A percentile compares a stretch with the other conserved stretches of the same genome.
Evolutionary conservation across 345 rosid species (phyloP).

Genomic region (Chamaenerion angustifolium): DNA sequence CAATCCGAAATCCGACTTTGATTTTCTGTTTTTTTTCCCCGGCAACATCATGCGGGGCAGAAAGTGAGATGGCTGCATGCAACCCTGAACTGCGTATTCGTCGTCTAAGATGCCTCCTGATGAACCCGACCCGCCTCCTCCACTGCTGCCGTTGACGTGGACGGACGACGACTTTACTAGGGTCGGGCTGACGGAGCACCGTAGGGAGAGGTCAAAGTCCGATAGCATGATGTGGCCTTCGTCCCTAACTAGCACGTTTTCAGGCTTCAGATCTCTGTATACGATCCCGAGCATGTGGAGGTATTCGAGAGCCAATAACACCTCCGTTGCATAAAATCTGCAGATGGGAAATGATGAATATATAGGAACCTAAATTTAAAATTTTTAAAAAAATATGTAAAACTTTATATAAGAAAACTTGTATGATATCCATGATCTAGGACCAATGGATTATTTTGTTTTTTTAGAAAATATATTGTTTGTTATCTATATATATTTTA

Average conservation of each 20-base stretch:
- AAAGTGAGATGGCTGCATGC: constrained; percentile 61
- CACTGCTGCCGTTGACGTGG: constrained; percentile 14
- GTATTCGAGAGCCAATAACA: constrained; percentile 76
- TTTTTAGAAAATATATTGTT: too few species aligned
- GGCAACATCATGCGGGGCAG: constrained; percentile 64
- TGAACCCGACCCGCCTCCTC: constrained; percentile 9
- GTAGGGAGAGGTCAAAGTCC: constrained; percentile 76
- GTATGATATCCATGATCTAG: too few species aligned
- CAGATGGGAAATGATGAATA: background rate
- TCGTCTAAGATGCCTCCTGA: constrained; percentile 43
- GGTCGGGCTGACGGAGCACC: constrained; percentile 79
- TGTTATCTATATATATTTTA: too few species aligned
- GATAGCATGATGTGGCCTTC: constrained; percentile 93
- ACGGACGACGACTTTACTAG: constrained; percentile 76
- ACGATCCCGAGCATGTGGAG: constrained; percentile 93
- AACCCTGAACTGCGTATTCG: constrained; percentile 43
- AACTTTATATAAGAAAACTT: too few species aligned
- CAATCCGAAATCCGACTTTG: constrained; percentile 71
- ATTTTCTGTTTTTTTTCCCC: constrained; percentile 57
- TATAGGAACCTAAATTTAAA: too few species aligned
- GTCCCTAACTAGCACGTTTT: constrained; percentile 72
- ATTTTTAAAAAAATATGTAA: too few species aligned
- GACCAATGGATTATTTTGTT: too few species aligned
- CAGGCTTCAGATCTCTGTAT: constrained; percentile 82
- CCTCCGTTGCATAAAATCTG: constrained; percentile 89